These are phyloP conservation scores for Colletotrichum simmondsii DNA, from an alignment of 2,329 filamentous ascomycete species.

Conservation along the genomic window DNA sequence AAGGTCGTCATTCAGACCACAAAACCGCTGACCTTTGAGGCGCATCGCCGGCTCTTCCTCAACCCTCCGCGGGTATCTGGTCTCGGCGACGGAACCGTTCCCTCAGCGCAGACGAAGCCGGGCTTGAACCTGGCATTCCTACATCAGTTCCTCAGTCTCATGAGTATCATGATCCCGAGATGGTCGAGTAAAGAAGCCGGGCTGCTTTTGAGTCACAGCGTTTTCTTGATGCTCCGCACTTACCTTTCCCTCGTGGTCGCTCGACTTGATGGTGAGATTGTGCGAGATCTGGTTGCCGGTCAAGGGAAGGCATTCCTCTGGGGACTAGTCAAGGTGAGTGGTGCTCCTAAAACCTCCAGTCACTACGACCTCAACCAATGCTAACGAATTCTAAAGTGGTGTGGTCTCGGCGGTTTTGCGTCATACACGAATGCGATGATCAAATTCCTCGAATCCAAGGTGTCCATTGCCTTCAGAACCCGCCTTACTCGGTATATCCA, in stretches of 20 bases:
- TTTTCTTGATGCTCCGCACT: conserved; percentile 90
- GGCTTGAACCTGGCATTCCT: conserved; percentile 95
- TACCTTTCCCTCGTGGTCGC: conserved; percentile 95
- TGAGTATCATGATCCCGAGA: conserved; percentile 97
- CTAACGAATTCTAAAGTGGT: conserved; percentile 69
- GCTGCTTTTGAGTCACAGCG: conserved; percentile 85
- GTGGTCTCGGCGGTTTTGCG: conserved; percentile 89
- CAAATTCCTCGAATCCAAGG: conserved; percentile 97
- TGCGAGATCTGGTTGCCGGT: conserved; percentile 94
- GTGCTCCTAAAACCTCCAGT: not conserved
- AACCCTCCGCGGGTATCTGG: conserved; percentile 89
- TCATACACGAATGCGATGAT: conserved; percentile 99
- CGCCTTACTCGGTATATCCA: conserved; percentile 96
- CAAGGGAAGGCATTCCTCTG: conserved; percentile 89
- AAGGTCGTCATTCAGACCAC: conserved; percentile 93
- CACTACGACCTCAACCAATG: not conserved
- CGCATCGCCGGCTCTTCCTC: conserved; percentile 90
- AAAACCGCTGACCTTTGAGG: conserved; percentile 94
- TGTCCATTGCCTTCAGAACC: conserved; percentile 97
- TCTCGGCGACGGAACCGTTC: conserved; percentile 78
- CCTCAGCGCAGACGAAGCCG: conserved; percentile 90
- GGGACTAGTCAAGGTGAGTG: conserved; percentile 80
- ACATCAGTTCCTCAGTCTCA: conserved; percentile 93
- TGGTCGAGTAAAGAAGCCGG: conserved; percentile 97
- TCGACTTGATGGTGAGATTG: conserved; percentile 93